Evolutionary conservation across 2,329 filamentous ascomycete genomes (phyloP).

Genomic region (Mycosphaerelloides madeirae): DNA sequence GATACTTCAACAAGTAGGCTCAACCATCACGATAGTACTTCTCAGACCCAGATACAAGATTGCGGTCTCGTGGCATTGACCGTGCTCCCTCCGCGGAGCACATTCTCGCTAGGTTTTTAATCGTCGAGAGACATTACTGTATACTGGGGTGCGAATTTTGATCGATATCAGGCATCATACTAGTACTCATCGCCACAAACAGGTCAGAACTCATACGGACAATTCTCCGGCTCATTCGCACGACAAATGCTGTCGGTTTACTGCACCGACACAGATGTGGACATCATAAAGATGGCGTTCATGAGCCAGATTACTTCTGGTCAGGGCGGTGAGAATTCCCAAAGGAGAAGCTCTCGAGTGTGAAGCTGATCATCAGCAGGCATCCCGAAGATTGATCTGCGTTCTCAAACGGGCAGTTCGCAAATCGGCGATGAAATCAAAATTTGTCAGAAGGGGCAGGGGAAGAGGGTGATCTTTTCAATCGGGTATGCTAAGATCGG

Average conservation of each 20-base stretch:
- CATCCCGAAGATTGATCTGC: slow-evolving; percentile 55
- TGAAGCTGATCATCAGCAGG: slow-evolving; percentile 53
- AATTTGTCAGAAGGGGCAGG: slow-evolving; percentile 55
- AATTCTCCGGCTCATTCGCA: slow-evolving; percentile 39
- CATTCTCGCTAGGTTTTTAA: background rate
- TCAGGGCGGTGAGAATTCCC: slow-evolving; percentile 48
- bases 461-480: slow-evolving; percentile 68
- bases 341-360: slow-evolving; percentile 58
- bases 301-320: slow-evolving; percentile 51
- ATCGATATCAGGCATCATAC: background rate
- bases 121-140: slow-evolving; percentile 4
- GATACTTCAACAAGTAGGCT: too few relatives aligned
- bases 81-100: background rate
- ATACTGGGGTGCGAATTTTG: slow-evolving; percentile 2
- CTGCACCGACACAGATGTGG: slow-evolving; percentile 49
- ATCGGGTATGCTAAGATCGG: slow-evolving; percentile 71
- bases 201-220: slow-evolving; percentile 55
- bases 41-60: background rate
- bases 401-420: too few relatives aligned
- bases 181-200: background rate
- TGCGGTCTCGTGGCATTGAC: too few relatives aligned
- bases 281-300: slow-evolving; percentile 61
- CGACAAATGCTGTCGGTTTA: slow-evolving; percentile 56
- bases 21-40: too few relatives aligned
- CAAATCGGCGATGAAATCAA: slow-evolving; percentile 54